phyloP scores from a whole-genome alignment of 805 yeast species.

The Komagataella kurtzmanii region DNA sequence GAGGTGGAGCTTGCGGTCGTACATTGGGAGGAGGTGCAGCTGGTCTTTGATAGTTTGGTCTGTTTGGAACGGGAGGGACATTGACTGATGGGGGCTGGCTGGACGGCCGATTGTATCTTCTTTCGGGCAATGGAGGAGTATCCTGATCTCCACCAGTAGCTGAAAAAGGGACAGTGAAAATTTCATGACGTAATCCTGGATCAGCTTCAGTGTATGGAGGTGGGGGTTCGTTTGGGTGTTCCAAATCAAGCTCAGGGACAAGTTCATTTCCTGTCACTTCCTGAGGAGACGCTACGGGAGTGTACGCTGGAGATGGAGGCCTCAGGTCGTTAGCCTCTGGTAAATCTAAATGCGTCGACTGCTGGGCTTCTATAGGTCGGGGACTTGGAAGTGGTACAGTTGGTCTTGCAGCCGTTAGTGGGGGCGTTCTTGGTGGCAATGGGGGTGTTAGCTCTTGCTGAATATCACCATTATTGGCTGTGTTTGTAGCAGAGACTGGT shows the following conservation, averaged over 20 bases:
- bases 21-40: neutral
- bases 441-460: neutral
- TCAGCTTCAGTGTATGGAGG: constrained; percentile 22
- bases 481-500: constrained; percentile 4
- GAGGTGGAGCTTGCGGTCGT: neutral
- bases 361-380: neutral
- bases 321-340: constrained; percentile 9
- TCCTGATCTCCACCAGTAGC: constrained; percentile 13
- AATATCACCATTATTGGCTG: constrained; percentile 5
- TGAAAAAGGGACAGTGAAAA: constrained; percentile 13
- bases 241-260: neutral
- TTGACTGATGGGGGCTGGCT: neutral
- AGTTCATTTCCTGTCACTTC: constrained; percentile 7
- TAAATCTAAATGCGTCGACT: neutral
- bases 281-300: constrained; percentile 11
- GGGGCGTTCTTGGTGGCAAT: neutral
- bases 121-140: constrained; percentile 3
- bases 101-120: neutral
- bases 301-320: constrained; percentile 17
- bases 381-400: neutral
- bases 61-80: neutral
- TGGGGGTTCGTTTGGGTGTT: constrained; percentile 17
- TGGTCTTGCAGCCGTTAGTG: neutral
- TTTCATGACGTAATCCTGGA: constrained; percentile 9
- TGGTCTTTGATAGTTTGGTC: neutral